Base-by-base conservation (phyloP, 2,329 filamentous ascomycete genomes). In the Cercospora zeae-maydis region DNA sequence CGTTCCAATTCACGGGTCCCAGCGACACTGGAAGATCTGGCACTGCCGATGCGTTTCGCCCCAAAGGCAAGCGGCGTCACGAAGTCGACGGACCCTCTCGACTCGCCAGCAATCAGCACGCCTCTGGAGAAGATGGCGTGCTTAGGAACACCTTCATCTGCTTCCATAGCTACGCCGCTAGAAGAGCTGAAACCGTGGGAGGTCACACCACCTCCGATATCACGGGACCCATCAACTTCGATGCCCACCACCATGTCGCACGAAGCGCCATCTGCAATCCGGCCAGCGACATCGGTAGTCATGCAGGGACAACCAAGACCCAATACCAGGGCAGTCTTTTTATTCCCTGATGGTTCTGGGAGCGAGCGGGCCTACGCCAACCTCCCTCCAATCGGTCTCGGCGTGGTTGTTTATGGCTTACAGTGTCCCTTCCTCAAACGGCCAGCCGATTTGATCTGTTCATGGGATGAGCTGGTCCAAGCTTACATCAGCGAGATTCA, bases 351-450 rank as follows among this genome's bases (percentile, higher is more conserved):
- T 49, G 59, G 51, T 2, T 55, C 51, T 9, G 59, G 59, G 27
- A 55, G 37, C 24, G 49, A 55, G 34, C 24, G 51, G 24, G 30
- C 52, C 11, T 61, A 61, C 30, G 51, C 24, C 11, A 47, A 56
- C n/a, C 51, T 61, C 6, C 59, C 59, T 37, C 59, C 39, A 11
- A 56, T 61, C 7, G 59, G 51, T 2, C 39, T 52, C 7, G 63
- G 65, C 37, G 27, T 62, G 36, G 60, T 56, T n/a, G 59, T 67
- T 27, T 63, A 59, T 51, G 85, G 83, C 16, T 78, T 81, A 9
- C 79, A 80, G 69, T 77, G 72, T 51, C 79, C 79, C 3, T 80
- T 72, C 68, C 70, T 66, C 55, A 61, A 59, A 21, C 39, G 51
- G 24, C 61, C 66, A 19, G 59, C 45, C 37, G 58, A 62, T 19